Base-by-base conservation (phyloP, 257 asterid species). In the Nicotiana tomentosiformis region DNA sequence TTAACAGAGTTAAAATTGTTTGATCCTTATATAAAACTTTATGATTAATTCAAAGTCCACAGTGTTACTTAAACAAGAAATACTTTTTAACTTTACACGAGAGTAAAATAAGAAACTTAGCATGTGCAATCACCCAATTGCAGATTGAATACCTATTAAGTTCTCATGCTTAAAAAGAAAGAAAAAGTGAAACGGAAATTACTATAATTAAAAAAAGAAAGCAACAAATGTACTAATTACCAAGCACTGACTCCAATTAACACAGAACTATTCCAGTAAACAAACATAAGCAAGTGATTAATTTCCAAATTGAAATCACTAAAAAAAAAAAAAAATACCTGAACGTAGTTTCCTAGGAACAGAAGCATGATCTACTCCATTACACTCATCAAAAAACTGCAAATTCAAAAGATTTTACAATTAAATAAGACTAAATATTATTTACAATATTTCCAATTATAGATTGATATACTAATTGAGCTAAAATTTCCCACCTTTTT, bases 311-410 rank as follows among this genome's bases (percentile, higher is more conserved):
- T 67, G 72, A 88, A 81, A 70, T 23, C 33, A 82, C 70, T 74
- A n/a, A n/a, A n/a, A 82, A 53, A 77, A 18, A 30, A 57, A 74
- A 93, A 23, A 23, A 23, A 55, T 78, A 93, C 99, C 95, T 78
- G 99, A 92, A 10, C 99, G 92, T 46, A 84, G 82, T 87, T 91
- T 95, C 90, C 91, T 85, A 32, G 99, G 99, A 89, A 95, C 94
- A 29, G 90, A 83, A 70, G 90, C 86, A 84, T 88, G 88, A 86
- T 85, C 66, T 56, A 84, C 92, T n/a, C 86, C 86, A 85, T 83
- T 87, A 84, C 93, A 39, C 46, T 88, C 94, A 72, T 84, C 91
- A 74, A 84, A 87, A 87, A 87, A 79, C 99, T 95, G 94, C 93
- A 88, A 85, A 84, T 65, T 35, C 65, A 46, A 80, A 43, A 30